A percentile compares a stretch with the other conserved stretches of the same genome.
Evolutionary conservation across 495 filamentous ascomycete species (phyloP).

Genomic region (Penicillium soppii): DNA sequence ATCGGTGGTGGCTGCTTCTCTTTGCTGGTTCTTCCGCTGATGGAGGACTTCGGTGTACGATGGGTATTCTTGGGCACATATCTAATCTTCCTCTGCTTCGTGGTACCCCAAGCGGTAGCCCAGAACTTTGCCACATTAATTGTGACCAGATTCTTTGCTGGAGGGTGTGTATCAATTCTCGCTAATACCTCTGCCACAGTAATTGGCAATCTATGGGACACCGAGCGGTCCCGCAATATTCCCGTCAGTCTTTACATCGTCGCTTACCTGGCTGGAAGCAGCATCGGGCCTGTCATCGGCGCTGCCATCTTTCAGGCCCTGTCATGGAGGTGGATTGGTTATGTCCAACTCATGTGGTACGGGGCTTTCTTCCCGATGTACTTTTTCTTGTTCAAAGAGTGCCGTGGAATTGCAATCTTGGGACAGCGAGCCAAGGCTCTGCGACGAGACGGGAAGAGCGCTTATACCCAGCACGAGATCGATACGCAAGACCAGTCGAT

Average conservation of each 20-base stretch:
- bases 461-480: slow-evolving; percentile 40
- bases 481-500: slow-evolving; percentile 24
- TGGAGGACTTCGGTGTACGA: slow-evolving; percentile 52
- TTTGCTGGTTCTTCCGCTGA: slow-evolving; percentile 48
- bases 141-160: slow-evolving; percentile 46
- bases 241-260: slow-evolving; percentile 48
- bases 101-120: slow-evolving; percentile 49
- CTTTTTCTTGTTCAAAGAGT: slow-evolving; percentile 40
- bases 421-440: slow-evolving; percentile 29
- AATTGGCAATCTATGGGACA: slow-evolving; percentile 50
- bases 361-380: slow-evolving; percentile 38
- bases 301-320: slow-evolving; percentile 38
- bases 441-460: slow-evolving; percentile 25
- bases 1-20: slow-evolving; percentile 47
- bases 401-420: slow-evolving; percentile 42
- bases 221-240: slow-evolving; percentile 37
- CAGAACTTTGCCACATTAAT: slow-evolving; percentile 52
- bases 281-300: slow-evolving; percentile 49
- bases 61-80: slow-evolving; percentile 46
- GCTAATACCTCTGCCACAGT: slow-evolving; percentile 45
- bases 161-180: slow-evolving; percentile 46
- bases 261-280: slow-evolving; percentile 40
- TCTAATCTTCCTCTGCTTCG: slow-evolving; percentile 41
- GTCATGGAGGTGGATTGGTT: slow-evolving; percentile 52
- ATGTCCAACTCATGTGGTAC: slow-evolving; percentile 48